Conservation (phyloP, 176 grass and related monocot species). For the Zoysia japonica region DNA sequence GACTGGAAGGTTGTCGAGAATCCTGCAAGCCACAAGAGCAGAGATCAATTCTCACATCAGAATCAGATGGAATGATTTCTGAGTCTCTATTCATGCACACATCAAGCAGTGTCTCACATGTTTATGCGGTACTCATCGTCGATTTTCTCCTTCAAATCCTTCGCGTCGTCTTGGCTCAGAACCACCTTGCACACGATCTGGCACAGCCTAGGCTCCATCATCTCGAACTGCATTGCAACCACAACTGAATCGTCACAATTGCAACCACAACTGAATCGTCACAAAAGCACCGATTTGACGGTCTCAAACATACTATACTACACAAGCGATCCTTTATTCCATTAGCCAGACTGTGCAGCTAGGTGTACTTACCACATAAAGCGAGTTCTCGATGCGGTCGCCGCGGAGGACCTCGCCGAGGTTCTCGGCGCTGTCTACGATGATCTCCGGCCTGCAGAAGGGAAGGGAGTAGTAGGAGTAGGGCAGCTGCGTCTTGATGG, state of each 20-base stretch:
- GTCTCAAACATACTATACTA: not conserved
- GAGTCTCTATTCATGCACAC: not conserved
- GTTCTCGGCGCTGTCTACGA: constrained; percentile 93
- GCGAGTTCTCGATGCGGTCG: constrained; percentile 84
- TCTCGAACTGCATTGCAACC: constrained; percentile 69
- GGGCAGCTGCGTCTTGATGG: constrained; percentile 86
- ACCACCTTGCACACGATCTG: constrained; percentile 70
- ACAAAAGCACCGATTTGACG: not conserved
- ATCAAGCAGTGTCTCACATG: constrained; percentile 56
- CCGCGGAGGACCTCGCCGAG: constrained; percentile 92
- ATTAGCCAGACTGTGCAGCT: not conserved
- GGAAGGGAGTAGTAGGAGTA: constrained; percentile 93
- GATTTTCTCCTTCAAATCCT: constrained; percentile 79
- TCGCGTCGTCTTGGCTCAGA: constrained; percentile 52
- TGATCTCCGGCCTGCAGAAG: constrained; percentile 58
- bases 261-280: constrained; percentile 1
- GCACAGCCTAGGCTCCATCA: constrained; percentile 82
- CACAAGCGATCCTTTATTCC: not conserved
- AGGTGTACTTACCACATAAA: constrained; percentile 56
- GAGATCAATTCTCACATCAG: not conserved
- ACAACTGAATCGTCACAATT: constrained; percentile 2
- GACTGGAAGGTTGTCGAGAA: constrained; percentile 90
- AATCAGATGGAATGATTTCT: not conserved
- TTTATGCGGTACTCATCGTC: constrained; percentile 80
- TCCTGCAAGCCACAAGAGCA: constrained; percentile 49